Conservation (phyloP, 2,329 filamentous ascomycete species). For the Huntiella abstrusa region DNA sequence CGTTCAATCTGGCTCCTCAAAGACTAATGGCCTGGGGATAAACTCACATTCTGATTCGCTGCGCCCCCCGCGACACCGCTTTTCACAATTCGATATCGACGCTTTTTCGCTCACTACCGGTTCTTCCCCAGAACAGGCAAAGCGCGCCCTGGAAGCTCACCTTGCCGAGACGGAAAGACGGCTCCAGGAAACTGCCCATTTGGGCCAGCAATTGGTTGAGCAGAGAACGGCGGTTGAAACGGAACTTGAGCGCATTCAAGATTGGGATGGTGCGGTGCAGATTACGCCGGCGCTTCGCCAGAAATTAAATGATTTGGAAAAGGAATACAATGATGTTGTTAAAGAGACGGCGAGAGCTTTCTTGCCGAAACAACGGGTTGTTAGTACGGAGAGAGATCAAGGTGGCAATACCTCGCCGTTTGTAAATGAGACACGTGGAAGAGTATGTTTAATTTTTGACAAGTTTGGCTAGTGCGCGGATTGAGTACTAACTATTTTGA, state of each 20-base stretch:
- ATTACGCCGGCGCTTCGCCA: conserved; percentile 66
- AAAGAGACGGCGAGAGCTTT: conserved; percentile 78
- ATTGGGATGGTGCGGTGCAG: conserved; percentile 54
- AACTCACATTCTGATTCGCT: not conserved
- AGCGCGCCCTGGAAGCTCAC: conserved; percentile 75
- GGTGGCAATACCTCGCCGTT: conserved; percentile 26
- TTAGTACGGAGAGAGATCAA: conserved; percentile 41
- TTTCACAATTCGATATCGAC: conserved; percentile 66
- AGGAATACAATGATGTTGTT: conserved; percentile 86
- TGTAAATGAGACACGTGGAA: conserved; percentile 32
- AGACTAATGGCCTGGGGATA: not conserved
- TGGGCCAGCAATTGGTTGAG: conserved; percentile 72
- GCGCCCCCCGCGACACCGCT: conserved; percentile 38
- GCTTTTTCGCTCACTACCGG: conserved; percentile 59
- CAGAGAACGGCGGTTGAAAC: conserved; percentile 73
- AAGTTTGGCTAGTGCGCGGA: too few relatives aligned
- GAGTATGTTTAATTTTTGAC: conserved; percentile 21
- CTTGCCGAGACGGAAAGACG: conserved; percentile 80
- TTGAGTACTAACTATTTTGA: not conserved
- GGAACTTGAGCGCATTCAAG: conserved; percentile 67
- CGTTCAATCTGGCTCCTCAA: not conserved
- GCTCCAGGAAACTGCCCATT: conserved; percentile 74
- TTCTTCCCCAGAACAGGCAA: conserved; percentile 69
- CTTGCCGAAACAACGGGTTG: conserved; percentile 63
- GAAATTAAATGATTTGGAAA: conserved; percentile 72